Conservation (phyloP, 1,284 basidiomycete species). For the Uromyces viciae-fabae region DNA sequence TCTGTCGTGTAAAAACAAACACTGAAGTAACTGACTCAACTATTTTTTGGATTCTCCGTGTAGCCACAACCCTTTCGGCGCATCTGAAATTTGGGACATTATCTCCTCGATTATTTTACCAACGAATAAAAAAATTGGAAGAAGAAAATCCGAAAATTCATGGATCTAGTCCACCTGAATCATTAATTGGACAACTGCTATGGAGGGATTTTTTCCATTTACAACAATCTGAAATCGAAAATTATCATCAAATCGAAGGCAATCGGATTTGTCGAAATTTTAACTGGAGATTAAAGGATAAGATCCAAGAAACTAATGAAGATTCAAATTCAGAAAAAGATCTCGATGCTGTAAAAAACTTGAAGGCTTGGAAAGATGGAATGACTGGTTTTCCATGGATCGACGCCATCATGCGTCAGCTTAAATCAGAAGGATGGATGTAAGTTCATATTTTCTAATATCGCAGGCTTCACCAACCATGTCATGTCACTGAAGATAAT, state of each 20-base stretch:
- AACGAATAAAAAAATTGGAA: slow-evolving; percentile 55
- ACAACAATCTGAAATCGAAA: slow-evolving; percentile 56
- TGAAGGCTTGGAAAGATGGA: slow-evolving; percentile 58
- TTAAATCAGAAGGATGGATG: slow-evolving; percentile 59
- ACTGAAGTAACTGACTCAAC: slow-evolving; percentile 46
- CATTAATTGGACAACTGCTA: slow-evolving; percentile 48
- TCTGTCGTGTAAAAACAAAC: slow-evolving; percentile 48
- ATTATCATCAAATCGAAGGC: slow-evolving; percentile 57
- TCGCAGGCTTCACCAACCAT: not conserved
- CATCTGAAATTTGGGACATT: slow-evolving; percentile 61
- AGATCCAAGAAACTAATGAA: slow-evolving; percentile 53
- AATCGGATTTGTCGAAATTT: slow-evolving; percentile 57
- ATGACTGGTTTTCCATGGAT: slow-evolving; percentile 60
- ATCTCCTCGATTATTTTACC: slow-evolving; percentile 57
- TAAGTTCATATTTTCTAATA: not conserved
- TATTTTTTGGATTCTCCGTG: slow-evolving; percentile 31
- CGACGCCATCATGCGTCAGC: slow-evolving; percentile 60
- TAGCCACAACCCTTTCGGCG: slow-evolving; percentile 56
- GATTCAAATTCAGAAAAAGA: slow-evolving; percentile 53
- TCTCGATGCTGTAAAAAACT: slow-evolving; percentile 55
- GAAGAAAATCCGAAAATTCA: slow-evolving; percentile 50
- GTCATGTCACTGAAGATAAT: not conserved
- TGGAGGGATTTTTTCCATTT: slow-evolving; percentile 53
- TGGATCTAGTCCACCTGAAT: slow-evolving; percentile 47
- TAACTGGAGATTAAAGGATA: slow-evolving; percentile 59